Base-by-base conservation (phyloP, 306 rosid genomes). In the Dalbergia cultrata region DNA sequence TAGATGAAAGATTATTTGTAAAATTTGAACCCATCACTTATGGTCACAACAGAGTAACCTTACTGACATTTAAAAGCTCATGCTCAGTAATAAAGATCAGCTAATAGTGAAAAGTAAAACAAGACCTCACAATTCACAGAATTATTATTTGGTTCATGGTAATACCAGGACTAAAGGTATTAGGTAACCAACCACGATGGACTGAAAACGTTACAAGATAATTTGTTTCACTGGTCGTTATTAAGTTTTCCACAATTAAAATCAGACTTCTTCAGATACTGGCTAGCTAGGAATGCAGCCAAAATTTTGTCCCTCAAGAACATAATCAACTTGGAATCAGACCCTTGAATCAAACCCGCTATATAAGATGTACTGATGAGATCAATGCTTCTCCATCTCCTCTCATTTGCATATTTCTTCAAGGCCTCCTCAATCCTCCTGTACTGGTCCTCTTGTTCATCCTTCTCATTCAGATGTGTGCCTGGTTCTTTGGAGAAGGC, bases 321-420 rank as follows among this genome's bases (percentile, higher is more conserved):
- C 12, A 58, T 76, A 19, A 83, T 53, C 14, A 87, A 10, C 63
- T 59, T 81, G 8, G 86, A 87, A 70, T 82, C 43, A 78, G 82
- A 47, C 60, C 85, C 78, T 41, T 82, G 84, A 41, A 92, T 39
- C 65, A 16, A 50, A 69, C 97, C 97, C 45, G 84, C 84, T 7
- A 89, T 11, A 68, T 86, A 85, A 81, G 92, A 13, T 26, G 85
- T 65, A 60, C 41, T 7, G 21, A 85, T 78, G 10, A 91, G 76
- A 69, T 84, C 80, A 83, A 90, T 71, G 80, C 95, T 72, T 84
- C 97, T 89, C 92, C 98, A 90, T 85, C 75, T 82, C 83, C 94
- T 90, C 77, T 86, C 89, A 0, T 71, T 74, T 4, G 88, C 91
- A 75, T 86, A 94, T 82, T 87, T 92, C 52, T 72, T 91, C 86